Evolutionary conservation across 1,139 yeast genomes (phyloP), one percentile per base, ranked within the genome.

Genomic region (Saccharomyces pastorianus): DNA sequence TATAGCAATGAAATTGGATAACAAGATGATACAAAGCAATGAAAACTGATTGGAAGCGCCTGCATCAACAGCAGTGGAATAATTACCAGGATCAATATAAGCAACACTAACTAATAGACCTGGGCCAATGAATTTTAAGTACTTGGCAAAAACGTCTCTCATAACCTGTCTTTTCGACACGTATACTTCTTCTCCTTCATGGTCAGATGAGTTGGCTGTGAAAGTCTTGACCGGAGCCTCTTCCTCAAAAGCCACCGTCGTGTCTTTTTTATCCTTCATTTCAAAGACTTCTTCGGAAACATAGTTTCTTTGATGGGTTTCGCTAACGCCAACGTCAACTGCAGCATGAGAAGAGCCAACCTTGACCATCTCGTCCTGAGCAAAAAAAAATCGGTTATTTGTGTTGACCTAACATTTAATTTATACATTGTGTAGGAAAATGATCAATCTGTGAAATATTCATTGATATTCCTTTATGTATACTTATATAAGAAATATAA

Each of bases 71-170:
- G 84, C 89, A 0, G 95, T 85, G 32, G 95, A 82, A 68, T 87
- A 87, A 71, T 87, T 87, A 67, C 95, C 95, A 0, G 95, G 95
- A 67, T 86, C 95, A 81, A 85, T 83, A 64, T 86, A 86, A 0
- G 93, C 90, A 38, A 86, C 91, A 44, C 86, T 75, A 20, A 87
- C 83, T 81, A 86, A 79, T 50, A 86, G 69, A 0, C 93, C 93
- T 0, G 93, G 93, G 0, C 93, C 93, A n/a, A 85, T 71, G 60
- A 85, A 87, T 32, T 78, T 72, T 49, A 76, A 69, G 62, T 82
- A 85, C 61, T 83, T 83, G 68, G 73, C 56, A 59, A 72, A 56
- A 1, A 55, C 53, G 9, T 48, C 34, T 48, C 55, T 60, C 6
- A 57, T 25, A 2, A 28, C 34, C 25, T 47, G 44, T 7, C 44